phyloP scores from a whole-genome alignment of 2,329 filamentous ascomycete species.

The Aspergillus fijiensis region DNA sequence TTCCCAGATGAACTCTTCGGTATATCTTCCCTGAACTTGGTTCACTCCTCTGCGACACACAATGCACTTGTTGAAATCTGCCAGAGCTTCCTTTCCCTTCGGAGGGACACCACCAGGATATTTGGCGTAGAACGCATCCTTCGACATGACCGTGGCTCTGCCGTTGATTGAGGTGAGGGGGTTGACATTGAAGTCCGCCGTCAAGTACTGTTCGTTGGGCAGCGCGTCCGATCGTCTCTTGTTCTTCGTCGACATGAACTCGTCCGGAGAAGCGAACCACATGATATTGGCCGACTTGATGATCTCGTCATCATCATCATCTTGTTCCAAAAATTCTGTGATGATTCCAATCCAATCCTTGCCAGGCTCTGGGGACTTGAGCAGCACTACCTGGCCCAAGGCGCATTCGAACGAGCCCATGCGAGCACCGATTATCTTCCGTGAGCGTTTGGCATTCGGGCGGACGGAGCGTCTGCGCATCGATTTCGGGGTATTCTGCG shows the following conservation, averaged over 20 bases:
- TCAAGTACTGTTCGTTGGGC: conserved; percentile 89
- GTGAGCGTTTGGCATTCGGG: conserved; percentile 26
- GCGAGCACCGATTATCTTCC: conserved; percentile 72
- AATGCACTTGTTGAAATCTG: conserved; percentile 81
- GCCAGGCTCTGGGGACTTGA: conserved; percentile 82
- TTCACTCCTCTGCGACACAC: conserved; percentile 88
- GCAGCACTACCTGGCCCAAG: conserved; percentile 78
- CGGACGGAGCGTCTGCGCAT: conserved; percentile 32
- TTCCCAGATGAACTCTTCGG: conserved; percentile 89
- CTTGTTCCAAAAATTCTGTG: conserved; percentile 73
- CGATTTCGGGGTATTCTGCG: conserved; percentile 25
- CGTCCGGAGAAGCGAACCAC: conserved; percentile 87
- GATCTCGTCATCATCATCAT: conserved; percentile 58
- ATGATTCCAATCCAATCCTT: conserved; percentile 93
- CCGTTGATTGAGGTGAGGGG: conserved; percentile 86
- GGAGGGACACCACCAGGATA: conserved; percentile 77
- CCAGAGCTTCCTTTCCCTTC: conserved; percentile 57
- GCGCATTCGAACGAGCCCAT: conserved; percentile 79
- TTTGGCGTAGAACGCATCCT: conserved; percentile 62
- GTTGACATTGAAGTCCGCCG: conserved; percentile 82
- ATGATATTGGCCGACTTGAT: conserved; percentile 81
- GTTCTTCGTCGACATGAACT: conserved; percentile 78
- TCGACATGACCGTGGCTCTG: conserved; percentile 77
- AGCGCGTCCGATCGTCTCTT: conserved; percentile 81
- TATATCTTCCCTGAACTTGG: conserved; percentile 84